These are phyloP conservation scores for Vigna hirtella DNA, from an alignment of 306 rosid species.

Conservation along the genomic window DNA sequence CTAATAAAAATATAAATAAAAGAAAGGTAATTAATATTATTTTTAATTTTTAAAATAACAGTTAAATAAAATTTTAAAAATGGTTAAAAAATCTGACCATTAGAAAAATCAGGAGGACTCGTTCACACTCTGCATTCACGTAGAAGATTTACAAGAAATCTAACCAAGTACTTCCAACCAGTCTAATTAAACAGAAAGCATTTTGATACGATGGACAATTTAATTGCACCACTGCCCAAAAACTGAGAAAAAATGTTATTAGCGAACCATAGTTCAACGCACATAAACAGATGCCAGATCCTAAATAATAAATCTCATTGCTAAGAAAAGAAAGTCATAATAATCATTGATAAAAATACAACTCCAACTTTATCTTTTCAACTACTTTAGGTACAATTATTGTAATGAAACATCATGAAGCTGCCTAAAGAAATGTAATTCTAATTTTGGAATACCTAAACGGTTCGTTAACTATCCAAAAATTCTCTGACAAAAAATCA, in stretches of 20 bases:
- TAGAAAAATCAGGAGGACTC: too few species aligned
- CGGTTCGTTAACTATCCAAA: slow-evolving; percentile 40
- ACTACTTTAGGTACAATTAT: slow-evolving; percentile 35
- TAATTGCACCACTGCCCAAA: not conserved
- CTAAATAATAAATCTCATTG: slow-evolving; percentile 3
- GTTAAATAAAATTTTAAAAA: too few species aligned
- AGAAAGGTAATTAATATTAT: too few species aligned
- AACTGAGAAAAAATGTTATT: not conserved
- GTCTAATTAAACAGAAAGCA: not conserved
- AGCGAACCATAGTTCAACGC: not conserved
- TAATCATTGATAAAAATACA: slow-evolving; percentile 3
- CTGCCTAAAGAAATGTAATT: slow-evolving; percentile 19
- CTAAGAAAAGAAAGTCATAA: slow-evolving; percentile 6
- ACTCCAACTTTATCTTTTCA: slow-evolving; percentile 30
- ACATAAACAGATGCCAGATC: not conserved
- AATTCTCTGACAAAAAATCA: slow-evolving; percentile 41
- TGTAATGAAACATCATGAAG: slow-evolving; percentile 35
- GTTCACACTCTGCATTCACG: too few species aligned
- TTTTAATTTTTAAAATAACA: too few species aligned
- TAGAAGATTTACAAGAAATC: not conserved
- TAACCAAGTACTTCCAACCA: not conserved
- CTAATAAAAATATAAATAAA: too few species aligned
- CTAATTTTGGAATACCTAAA: slow-evolving; percentile 40
- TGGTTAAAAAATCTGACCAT: too few species aligned
- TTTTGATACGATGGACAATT: not conserved